Evolutionary conservation across 164 flowering plant species (phyloP).

Genomic region (Dillenia turbinata): DNA sequence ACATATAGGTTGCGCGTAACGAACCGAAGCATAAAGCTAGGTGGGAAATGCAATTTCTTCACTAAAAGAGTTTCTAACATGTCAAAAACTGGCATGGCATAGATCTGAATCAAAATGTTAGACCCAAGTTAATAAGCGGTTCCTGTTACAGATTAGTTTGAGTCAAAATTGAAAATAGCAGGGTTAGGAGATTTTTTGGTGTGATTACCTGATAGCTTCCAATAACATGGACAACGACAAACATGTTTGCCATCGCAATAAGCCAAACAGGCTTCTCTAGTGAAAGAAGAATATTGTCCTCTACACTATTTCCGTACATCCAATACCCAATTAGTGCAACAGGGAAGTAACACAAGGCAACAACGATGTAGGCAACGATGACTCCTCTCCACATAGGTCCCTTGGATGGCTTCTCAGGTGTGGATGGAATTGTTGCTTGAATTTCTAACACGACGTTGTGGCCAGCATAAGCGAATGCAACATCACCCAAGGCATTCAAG

Average conservation of each 20-base stretch:
- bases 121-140: neutral
- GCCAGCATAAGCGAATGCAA: slow-evolving; percentile 69
- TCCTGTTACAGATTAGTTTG: too few relatives aligned
- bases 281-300: slow-evolving; percentile 51
- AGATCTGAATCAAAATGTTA: slow-evolving; percentile 24
- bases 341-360: slow-evolving; percentile 53
- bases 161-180: too few relatives aligned
- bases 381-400: slow-evolving; percentile 70
- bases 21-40: slow-evolving; percentile 42
- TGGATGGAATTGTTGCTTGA: slow-evolving; percentile 69
- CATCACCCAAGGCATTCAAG: slow-evolving; percentile 52
- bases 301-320: slow-evolving; percentile 44
- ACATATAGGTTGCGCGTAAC: slow-evolving; percentile 44
- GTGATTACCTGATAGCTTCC: slow-evolving; percentile 59
- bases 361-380: slow-evolving; percentile 39
- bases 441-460: slow-evolving; percentile 75
- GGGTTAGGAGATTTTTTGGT: too few relatives aligned
- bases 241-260: slow-evolving; percentile 50
- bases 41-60: slow-evolving; percentile 36
- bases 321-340: slow-evolving; percentile 50
- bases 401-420: slow-evolving; percentile 59
- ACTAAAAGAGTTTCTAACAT: slow-evolving; percentile 59
- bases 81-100: slow-evolving; percentile 67
- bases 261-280: slow-evolving; percentile 56
- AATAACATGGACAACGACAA: slow-evolving; percentile 55